Evolutionary conservation across 192 early-diverging fungal species (phyloP).

Genomic region (Thamnidium elegans): DNA sequence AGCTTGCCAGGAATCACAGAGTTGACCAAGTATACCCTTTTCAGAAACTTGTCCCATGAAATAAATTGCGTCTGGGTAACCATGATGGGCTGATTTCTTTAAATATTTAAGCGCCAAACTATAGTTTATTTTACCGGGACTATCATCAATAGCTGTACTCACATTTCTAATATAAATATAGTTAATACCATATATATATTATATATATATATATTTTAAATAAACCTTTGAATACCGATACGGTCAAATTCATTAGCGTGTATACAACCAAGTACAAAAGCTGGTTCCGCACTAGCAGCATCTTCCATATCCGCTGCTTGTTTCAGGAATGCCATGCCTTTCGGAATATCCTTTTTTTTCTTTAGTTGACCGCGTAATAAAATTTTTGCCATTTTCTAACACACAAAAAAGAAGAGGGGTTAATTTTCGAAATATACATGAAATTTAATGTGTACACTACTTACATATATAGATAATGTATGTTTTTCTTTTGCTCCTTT

Average conservation of each 20-base stretch:
- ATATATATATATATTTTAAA: not conserved
- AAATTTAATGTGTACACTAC: constrained; percentile 11
- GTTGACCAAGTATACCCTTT: constrained; percentile 69
- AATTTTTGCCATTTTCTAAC: constrained; percentile 73
- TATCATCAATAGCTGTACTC: not conserved
- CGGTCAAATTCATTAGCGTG: constrained; percentile 68
- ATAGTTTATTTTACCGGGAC: constrained; percentile 58
- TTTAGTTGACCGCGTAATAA: constrained; percentile 71
- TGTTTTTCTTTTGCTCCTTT: constrained; percentile 68
- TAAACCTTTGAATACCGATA: constrained; percentile 47
- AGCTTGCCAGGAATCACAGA: constrained; percentile 61
- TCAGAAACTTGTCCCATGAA: constrained; percentile 80
- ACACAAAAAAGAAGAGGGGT: no score
- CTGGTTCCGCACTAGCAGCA: constrained; percentile 65
- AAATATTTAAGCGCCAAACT: constrained; percentile 63
- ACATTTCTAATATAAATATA: not conserved
- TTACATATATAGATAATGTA: constrained; percentile 61
- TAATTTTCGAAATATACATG: constrained; percentile 1
- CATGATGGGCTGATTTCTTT: constrained; percentile 69
- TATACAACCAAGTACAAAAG: constrained; percentile 76
- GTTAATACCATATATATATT: not conserved
- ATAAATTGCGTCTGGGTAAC: constrained; percentile 69
- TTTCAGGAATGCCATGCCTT: constrained; percentile 82
- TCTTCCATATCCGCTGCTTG: constrained; percentile 56
- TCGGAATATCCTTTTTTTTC: constrained; percentile 64